These are phyloP conservation scores for Maudiozyma serrabonitensis DNA, from an alignment of 805 yeast genomes.

Conservation along the genomic window DNA sequence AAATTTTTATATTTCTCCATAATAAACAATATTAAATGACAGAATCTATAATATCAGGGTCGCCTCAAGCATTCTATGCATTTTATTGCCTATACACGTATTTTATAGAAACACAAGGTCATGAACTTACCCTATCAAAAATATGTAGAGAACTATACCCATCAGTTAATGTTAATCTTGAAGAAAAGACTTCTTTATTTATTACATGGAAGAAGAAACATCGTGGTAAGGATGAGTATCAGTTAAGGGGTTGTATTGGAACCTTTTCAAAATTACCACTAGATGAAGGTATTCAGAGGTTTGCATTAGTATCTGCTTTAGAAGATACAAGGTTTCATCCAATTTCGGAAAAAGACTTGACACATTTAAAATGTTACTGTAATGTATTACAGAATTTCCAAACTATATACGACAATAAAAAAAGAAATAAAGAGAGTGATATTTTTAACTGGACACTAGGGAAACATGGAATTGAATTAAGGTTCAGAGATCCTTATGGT, in stretches of 20 bases:
- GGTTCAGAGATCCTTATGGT: slow-evolving; percentile 32
- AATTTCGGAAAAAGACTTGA: slow-evolving; percentile 45
- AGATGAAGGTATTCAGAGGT: slow-evolving; percentile 49
- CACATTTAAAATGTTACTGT: slow-evolving; percentile 33
- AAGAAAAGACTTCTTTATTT: slow-evolving; percentile 49
- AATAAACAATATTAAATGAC: background rate
- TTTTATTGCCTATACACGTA: slow-evolving; percentile 22
- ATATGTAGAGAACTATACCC: slow-evolving; percentile 15
- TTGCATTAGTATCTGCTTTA: slow-evolving; percentile 60
- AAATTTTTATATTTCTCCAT: too few relatives aligned
- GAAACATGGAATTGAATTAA: slow-evolving; percentile 64
- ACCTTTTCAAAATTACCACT: slow-evolving; percentile 55
- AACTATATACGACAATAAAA: slow-evolving; percentile 25
- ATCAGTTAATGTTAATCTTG: background rate
- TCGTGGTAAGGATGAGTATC: slow-evolving; percentile 8
- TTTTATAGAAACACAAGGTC: slow-evolving; percentile 2
- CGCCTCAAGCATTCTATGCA: slow-evolving; percentile 29
- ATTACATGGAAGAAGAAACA: slow-evolving; percentile 66
- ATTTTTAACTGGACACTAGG: slow-evolving; percentile 76
- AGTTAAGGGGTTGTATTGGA: slow-evolving; percentile 86
- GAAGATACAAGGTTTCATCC: slow-evolving; percentile 74
- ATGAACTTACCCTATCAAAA: slow-evolving; percentile 5
- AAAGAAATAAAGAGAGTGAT: slow-evolving; percentile 39
- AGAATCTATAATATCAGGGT: slow-evolving; percentile 1
- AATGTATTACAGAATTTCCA: slow-evolving; percentile 33